Evolutionary conservation across 306 rosid genomes (phyloP), one percentile per base, ranked within the genome.

Genomic region (Sechiopsis laciniata): DNA sequence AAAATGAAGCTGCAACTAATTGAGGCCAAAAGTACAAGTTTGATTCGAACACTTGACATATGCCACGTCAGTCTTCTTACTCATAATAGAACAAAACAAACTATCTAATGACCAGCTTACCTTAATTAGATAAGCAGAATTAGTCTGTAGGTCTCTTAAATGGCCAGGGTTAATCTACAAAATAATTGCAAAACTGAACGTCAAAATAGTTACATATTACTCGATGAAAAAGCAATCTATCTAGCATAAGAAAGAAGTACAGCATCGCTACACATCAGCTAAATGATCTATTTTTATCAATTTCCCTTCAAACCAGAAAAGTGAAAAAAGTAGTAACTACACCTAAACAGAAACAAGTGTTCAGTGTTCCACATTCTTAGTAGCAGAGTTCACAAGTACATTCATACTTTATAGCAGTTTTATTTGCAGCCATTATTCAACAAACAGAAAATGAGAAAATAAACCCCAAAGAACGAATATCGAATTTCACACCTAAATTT

Each of bases 171-270:
- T 32, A 45, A 67, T 80, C 98, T 93, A 90, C 96, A 88, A 90
- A 90, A 90, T 75, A 87, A 87, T 81, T 79, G 90, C 91, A 90
- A 83, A 85, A 90, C 89, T 89, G 87, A 88, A 88, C 79, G 97
- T 92, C 97, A 92, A 86, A 86, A 79, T 53, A 84, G 84, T 83
- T 82, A 72, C 80, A 78, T 22, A 85, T 88, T 79, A 89, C 83
- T 85, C 82, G 65, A 78, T 46, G 76, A 78, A 84, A 53, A 56
- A 53, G 67, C 69, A 74, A 72, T 62, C 19, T 40, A 29, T 48
- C 50, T 21, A 13, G 45, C 24, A 13, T 21, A 20, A 16, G 14
- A 35, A 46, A 40, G 16, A 37, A 74, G 46, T 40, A 20, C 14
- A 15, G 45, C 32, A 40, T 70, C 24, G 22, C 60, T 17, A 26